Evolutionary conservation across 2,329 filamentous ascomycete genomes (phyloP), one percentile per base, ranked within the genome.

Genomic region (Colletotrichum shisoi): DNA sequence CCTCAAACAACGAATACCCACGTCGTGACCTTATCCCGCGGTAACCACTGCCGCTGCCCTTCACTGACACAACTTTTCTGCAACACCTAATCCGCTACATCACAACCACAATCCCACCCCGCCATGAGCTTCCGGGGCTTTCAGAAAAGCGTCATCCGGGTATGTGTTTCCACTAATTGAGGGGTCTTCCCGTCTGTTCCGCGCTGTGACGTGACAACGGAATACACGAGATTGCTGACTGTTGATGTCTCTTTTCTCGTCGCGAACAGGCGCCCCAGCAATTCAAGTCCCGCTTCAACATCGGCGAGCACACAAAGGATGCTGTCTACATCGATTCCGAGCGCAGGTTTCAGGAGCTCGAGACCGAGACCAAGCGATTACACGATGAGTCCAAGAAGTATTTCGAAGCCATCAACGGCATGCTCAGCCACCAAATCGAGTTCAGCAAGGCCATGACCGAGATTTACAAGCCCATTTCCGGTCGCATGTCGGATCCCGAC

Each of bases 371-470:
- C 42, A 98, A 97, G 85, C 94, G 91, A 79, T 89, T 97, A 37
- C 94, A 98, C 80, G 93, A 97, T 82, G 94, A 98, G 80, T 96
- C 93, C 63, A 91, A 94, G 79, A 97, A 96, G 82, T 99, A 99
- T 80, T 97, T 96, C 74, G 89, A 97, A 61, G 92, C 95, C 76
- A 97, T 99, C 82, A 97, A 98, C 81, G 92, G 91, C 84, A 99
- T 99, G 95, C 87, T 99, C 74, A 87, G 84, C 76, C 94, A 98
- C 81, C 95, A 99, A 82, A 98, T 99, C 80, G 94, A 96, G 77
- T 99, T 99, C 82, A 97, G 94, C 73, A 89, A 97, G 81, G 92
- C 94, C 71, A 94, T 97, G 83, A 90, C 91, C 71, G 95, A 99
- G 79, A 91, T 99, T 74, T 99, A 99, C 85, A 96, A 96, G 78